Base-by-base conservation (phyloP, 2,329 filamentous ascomycete species). In the Sporothrix mexicana region DNA sequence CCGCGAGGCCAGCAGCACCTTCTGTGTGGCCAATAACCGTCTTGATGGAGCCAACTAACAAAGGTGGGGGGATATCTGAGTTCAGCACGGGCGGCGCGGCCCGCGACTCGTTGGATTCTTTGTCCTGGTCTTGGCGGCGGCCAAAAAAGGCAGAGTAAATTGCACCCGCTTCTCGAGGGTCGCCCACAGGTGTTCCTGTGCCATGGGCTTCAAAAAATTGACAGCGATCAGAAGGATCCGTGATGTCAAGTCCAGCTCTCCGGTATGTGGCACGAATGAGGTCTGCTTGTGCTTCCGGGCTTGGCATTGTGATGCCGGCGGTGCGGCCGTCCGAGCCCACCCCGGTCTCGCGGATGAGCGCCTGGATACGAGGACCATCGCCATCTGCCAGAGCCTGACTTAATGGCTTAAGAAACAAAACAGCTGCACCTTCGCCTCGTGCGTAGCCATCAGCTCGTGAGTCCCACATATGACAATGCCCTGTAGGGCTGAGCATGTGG, bases 401-500 rank as follows among this genome's bases (percentile, higher is more conserved):
- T 20, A 81, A 79, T 1, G 76, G 72, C 1, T 81, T 82, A 1
- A 86, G 69, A 4, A 84, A 69, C 15, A 86, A 53, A 17, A 80
- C 77, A 0, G 76, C 80, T n/a, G 81, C 76, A 7, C 82, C 84
- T 74, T 86, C 85, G 3, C 81, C 84, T 5, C 84, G 79, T 0
- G 79, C 82, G 73, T 85, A 86, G 2, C 85, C 85, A 73, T 85
- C 85, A 41, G 81, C 76, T 10, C 79, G 80, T 0, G 81, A 79
- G 25, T 81, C 78, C 57, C 85, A 83, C 0, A 75, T 66, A 45
- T 71, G 70, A n/a, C 47, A 75, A 49, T 72, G 72, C 12, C 76
- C 76, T 1, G 72, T 67, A 4, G 66, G 53, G 20, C 76, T 77
- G 0, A 77, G 74, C 68, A 77, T 72, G 51, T 74, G 68, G 7